Evolutionary conservation across 805 yeast species (phyloP), one percentile per base, ranked within the genome.

Genomic region (Starmerella cellae): DNA sequence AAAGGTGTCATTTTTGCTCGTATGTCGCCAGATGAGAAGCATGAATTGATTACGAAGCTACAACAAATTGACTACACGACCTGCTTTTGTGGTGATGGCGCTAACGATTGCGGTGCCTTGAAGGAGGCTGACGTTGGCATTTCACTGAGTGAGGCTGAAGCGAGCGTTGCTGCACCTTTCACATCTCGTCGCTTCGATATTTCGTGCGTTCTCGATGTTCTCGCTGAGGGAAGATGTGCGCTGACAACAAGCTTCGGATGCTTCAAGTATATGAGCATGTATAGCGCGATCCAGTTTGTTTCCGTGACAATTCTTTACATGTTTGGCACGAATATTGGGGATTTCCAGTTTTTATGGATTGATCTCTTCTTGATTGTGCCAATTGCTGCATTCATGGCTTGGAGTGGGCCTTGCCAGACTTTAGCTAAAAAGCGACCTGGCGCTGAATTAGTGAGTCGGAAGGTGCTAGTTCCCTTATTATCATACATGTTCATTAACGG

Each of bases 31-130:
- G 98, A 93, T 61, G 99, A 91, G 60, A 91, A 91, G 57, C 95
- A 91, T 60, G 98, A 91, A 61, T 67, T 91, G 37, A 95, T 91
- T 28, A 87, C 82, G 54, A 83, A 80, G 57, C 64, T 91, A 13
- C 95, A 85, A 59, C 70, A 67, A 19, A 57, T 91, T 18, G 95
- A 87, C 55, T 88, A 88, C 58, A 83, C 94, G 0, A 94, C 84
- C 37, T 95, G 96, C 2, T 91, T 91, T 61, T 91, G 97, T 63
- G 99, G 99, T 29, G 99, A 91, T 64, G 99, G 99, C 50, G 99
- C 99, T 5, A 91, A 91, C 61, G 99, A 91, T 58, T 91, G 97
- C 63, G 98, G 98, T 52, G 99, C 99, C 0, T 67, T 91, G 44
- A 91, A 88, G 56, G 95, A 95, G 13, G 97, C 98, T 0, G 95